Evolutionary conservation across 345 rosid species (phyloP), one percentile per base, ranked within the genome.

Genomic region (Turnera subulata): DNA sequence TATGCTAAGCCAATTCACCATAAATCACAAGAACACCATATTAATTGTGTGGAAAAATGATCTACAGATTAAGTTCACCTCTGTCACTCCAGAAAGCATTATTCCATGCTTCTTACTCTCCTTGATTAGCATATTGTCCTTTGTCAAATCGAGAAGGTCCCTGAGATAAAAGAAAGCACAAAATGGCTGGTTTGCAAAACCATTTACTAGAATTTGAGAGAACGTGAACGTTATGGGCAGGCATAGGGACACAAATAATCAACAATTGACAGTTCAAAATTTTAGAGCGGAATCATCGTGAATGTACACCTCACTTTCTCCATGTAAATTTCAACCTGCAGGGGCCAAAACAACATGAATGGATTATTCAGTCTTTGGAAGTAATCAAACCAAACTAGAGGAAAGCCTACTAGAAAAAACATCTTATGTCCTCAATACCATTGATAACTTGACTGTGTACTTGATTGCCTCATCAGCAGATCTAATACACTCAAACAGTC

Each of bases 311-410:
- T 85, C 66, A 91, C 87, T 83, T 81, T 88, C 82, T 88, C 98
- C 98, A 91, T 82, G 74, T 91, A 91, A 69, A 91, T 88, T 74
- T 88, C 98, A 8, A 91, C 96, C 96, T 88, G 49, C 22, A 73
- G 21, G 53, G 58, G 48, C 55, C 40, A 64, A 11, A 50, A 40
- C n/a, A n/a, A n/a, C n/a, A n/a, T n/a, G n/a, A n/a, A n/a, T n/a
- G n/a, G n/a, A n/a, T n/a, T 43, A 20, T 47, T 58, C 5, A 48
- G 25, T 29, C 35, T 29, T 29, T 29, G 35, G 38, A n/a, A n/a
- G n/a, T 13, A 33, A 59, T 58, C 16, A 17, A 17, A 23, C 40
- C 33, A 42, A 46, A 22, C 51, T 25, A 37, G 51, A 3, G 53
- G 5, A n/a, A 19, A 45, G 32, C 48, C 6, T 17, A 13, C 47